A percentile compares a stretch with the other conserved stretches of the same genome.
phyloP scores from a whole-genome alignment of 495 filamentous ascomycete genomes.

The Daldinia caldariorum region DNA sequence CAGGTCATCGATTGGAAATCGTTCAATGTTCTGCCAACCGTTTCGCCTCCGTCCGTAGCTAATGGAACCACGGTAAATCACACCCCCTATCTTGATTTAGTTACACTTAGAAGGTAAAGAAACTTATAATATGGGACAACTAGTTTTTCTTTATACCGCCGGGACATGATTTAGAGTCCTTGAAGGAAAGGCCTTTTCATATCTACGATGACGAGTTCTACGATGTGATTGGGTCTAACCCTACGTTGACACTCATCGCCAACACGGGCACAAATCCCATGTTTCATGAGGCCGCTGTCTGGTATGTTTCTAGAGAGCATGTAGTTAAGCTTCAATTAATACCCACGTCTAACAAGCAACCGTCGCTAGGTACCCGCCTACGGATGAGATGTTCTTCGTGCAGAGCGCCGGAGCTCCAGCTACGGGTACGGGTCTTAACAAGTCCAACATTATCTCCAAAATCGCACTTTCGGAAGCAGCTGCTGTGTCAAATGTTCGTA shows the following conservation, averaged over 20 bases:
- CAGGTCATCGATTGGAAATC: conserved; percentile 57
- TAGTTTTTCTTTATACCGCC: conserved; percentile 54
- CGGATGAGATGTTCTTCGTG: conserved; percentile 63
- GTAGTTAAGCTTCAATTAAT: not conserved
- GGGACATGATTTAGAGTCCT: conserved; percentile 44
- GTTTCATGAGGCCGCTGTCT: conserved; percentile 63
- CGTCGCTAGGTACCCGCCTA: conserved; percentile 50
- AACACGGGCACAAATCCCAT: conserved; percentile 53
- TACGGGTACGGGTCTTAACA: conserved; percentile 60
- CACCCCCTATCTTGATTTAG: not conserved
- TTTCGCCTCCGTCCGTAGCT: conserved; percentile 43
- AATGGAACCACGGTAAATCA: conserved; percentile 44
- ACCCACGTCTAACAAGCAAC: not conserved
- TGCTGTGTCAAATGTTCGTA: conserved; percentile 50
- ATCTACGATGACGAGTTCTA: conserved; percentile 58
- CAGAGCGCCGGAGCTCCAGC: conserved; percentile 60
- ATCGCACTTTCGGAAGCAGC: conserved; percentile 56
- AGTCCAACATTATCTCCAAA: conserved; percentile 62
- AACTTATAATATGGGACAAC: not conserved
- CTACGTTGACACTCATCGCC: conserved; percentile 57
- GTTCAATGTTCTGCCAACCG: conserved; percentile 51
- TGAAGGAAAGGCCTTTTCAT: conserved; percentile 56
- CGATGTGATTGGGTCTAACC: conserved; percentile 54
- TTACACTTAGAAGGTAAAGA: not conserved
- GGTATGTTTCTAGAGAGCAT: conserved; percentile 46